Base-by-base conservation (phyloP, 1,284 basidiomycete genomes). In the Microstroma glucosiphilum region DNA sequence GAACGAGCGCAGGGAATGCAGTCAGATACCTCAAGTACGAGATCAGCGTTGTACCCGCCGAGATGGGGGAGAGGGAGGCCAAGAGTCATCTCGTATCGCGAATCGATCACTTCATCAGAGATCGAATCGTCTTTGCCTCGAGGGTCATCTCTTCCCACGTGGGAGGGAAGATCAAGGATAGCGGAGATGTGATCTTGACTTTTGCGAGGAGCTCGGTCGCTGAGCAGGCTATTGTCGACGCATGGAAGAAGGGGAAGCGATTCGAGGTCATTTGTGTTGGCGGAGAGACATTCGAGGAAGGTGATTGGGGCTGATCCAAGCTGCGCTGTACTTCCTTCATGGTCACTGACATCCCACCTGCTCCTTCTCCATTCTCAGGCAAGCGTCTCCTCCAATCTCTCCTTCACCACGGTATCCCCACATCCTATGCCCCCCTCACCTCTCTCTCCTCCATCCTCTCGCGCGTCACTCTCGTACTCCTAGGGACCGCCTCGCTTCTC, bases 211-310 rank as follows among this genome's bases (percentile, higher is more conserved):
- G 92, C 19, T 96, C 92, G 0, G 87, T 97, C 0, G 92, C 98
- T 1, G 92, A 98, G 79, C 90, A 90, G 66, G 88, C 92, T 6
- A 79, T 99, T 6, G 81, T 97, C 3, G 85, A 86, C 62, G 91
- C 93, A 1, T 87, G 80, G 72, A 68, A 69, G 63, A 74, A 80
- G 42, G 83, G 84, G 65, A 80, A 88, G 74, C 82, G 84, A 54
- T 96, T 99, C 78, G 89, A 88, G 1, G 94, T 96, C 15, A 87
- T 96, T 57, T 86, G 96, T 1, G 88, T 97, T n/a, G 96, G 98
- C 80, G 92, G 92, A 43, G 84, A 91, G 64, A 96, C 94, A 0
- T 85, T 97, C 72, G 83, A 92, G 25, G 94, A 98, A 84, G 94
- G 92, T 88, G n/a, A n/a, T 48, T 6, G 46, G 46, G 73, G 60